A percentile compares a stretch with the other conserved stretches of the same genome.
phyloP scores from a whole-genome alignment of 176 grass and related monocot genomes.

The Avena eriantha region DNA sequence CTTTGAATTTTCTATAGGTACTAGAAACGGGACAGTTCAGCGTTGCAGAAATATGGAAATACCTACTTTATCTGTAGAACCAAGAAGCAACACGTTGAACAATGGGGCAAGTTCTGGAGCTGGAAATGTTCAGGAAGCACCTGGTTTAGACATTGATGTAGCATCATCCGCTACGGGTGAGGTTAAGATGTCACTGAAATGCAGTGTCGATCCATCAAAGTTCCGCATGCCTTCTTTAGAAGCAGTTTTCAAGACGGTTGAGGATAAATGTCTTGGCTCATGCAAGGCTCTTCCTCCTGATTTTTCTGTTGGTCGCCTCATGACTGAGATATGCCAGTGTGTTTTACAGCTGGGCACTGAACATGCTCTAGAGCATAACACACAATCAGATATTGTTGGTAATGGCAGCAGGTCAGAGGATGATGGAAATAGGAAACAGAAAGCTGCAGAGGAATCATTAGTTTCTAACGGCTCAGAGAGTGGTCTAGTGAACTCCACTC shows the following conservation, averaged over 20 bases:
- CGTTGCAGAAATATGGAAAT: conserved; percentile 5
- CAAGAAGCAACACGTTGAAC: not conserved
- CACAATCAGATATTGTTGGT: conserved; percentile 8
- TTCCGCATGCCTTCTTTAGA: conserved; percentile 59
- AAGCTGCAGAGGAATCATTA: conserved; percentile 25
- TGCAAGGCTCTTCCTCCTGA: conserved; percentile 57
- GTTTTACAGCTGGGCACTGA: conserved; percentile 46
- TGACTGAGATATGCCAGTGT: conserved; percentile 71
- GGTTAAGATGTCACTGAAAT: conserved; percentile 62
- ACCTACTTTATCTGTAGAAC: conserved; percentile 31
- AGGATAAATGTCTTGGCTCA: conserved; percentile 62
- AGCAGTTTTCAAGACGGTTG: conserved; percentile 62
- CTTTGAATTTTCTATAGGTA: conserved; percentile 33
- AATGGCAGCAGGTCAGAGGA: conserved; percentile 15
- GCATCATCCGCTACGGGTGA: conserved; percentile 68
- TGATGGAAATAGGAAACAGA: conserved; percentile 27
- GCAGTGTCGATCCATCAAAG: conserved; percentile 43
- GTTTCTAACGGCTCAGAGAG: conserved; percentile 21
- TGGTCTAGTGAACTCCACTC: not conserved
- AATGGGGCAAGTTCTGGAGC: conserved; percentile 28
- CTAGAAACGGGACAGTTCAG: conserved; percentile 28
- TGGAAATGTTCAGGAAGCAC: conserved; percentile 35
- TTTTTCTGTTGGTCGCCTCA: conserved; percentile 61
- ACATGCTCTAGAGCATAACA: conserved; percentile 36
- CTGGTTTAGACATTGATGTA: conserved; percentile 51